A percentile compares a stretch with the other conserved stretches of the same genome.
Evolutionary conservation across 225 moss, liverwort and hornwort species (phyloP).

Genomic region (Pseudoscleropodium purum): DNA sequence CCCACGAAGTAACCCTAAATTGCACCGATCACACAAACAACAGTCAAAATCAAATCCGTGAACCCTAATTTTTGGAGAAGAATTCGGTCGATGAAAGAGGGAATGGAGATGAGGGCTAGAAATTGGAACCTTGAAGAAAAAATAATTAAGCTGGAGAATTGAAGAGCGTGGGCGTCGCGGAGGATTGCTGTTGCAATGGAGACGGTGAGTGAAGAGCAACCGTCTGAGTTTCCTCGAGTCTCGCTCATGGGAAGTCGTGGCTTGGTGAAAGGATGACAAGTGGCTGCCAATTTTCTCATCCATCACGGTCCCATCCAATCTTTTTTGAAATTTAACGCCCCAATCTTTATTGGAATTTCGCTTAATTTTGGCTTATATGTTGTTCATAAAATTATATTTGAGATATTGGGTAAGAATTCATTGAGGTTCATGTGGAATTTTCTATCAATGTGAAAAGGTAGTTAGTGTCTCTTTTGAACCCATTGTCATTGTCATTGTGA

Average conservation of each 20-base stretch:
- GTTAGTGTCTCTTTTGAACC: too few species aligned
- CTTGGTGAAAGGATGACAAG: not conserved
- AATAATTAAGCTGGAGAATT: not conserved
- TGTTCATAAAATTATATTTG: too few species aligned
- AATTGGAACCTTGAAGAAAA: not conserved
- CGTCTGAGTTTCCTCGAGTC: too few species aligned
- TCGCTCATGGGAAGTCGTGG: not conserved
- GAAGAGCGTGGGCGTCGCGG: not conserved
- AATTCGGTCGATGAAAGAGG: too few species aligned
- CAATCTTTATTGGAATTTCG: too few species aligned
- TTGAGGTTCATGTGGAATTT: not conserved
- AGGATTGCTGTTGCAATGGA: not conserved
- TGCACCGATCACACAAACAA: not conserved
- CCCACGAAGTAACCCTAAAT: not conserved
- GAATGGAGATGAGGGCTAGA: not conserved
- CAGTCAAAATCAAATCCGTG: not conserved
- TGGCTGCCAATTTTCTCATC: not conserved
- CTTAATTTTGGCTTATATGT: not conserved
- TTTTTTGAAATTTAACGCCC: not conserved
- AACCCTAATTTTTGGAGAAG: not conserved
- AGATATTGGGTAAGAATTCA: too few species aligned
- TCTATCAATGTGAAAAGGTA: too few species aligned
- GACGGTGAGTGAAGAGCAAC: not conserved
- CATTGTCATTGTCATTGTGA: too few species aligned
- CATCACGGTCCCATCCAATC: not conserved